A percentile compares a stretch with the other conserved stretches of the same genome.
Evolutionary conservation across 768 basidiomycete genomes (phyloP).

Genomic region (Tricholoma sp.): DNA sequence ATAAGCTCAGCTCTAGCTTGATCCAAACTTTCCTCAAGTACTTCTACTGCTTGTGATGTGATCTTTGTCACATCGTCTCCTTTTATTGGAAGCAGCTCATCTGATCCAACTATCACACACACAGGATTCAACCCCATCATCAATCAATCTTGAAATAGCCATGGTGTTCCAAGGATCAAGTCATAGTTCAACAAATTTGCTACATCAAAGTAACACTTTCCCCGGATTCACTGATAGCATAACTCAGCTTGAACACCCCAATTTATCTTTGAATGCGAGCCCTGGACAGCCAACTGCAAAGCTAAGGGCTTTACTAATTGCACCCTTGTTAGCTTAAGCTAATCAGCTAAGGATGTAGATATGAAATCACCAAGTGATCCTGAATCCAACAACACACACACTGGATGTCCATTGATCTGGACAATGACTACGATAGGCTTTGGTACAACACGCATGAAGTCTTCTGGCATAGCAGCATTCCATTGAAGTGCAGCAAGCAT

Average conservation of each 20-base stretch:
- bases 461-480: too few relatives aligned
- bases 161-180: conserved; percentile 35
- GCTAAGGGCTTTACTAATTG: conserved; percentile 25
- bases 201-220: conserved; percentile 26
- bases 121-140: conserved; percentile 21
- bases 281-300: conserved; percentile 35
- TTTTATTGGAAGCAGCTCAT: conserved; percentile 11
- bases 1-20: conserved; percentile 11
- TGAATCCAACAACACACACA: too few relatives aligned
- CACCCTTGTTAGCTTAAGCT: too few relatives aligned
- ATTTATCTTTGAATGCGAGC: conserved; percentile 34
- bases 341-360: too few relatives aligned
- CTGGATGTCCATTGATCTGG: too few relatives aligned
- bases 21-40: conserved; percentile 9
- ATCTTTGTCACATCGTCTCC: conserved; percentile 9
- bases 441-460: too few relatives aligned
- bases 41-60: background rate
- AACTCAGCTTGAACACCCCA: conserved; percentile 15
- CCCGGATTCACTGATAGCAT: conserved; percentile 30
- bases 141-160: conserved; percentile 20
- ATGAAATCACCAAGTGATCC: too few relatives aligned
- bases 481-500: too few relatives aligned
- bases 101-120: conserved; percentile 18
- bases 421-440: too few relatives aligned
- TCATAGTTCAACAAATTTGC: conserved; percentile 37